A percentile compares a stretch with the other conserved stretches of the same genome.
Conservation (phyloP, 2,329 filamentous ascomycete genomes). For the Apiospora arundinis region DNA sequence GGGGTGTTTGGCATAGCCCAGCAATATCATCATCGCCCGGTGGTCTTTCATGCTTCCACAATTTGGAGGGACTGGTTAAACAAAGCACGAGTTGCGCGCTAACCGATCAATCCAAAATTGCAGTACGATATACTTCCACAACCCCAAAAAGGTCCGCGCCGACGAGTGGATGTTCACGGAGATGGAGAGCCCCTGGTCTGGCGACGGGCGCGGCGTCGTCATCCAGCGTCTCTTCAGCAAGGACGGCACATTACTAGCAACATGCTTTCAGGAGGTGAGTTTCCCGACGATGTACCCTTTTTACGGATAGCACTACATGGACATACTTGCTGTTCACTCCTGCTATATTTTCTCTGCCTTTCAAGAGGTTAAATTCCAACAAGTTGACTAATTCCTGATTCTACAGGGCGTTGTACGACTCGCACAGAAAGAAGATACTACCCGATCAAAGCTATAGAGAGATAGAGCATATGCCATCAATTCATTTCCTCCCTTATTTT, state of each 20-base stretch:
- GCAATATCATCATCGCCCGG: not conserved
- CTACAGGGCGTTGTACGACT: constrained; percentile 40
- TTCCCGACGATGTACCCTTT: not conserved
- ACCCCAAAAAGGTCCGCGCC: constrained; percentile 61
- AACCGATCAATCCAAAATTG: not conserved
- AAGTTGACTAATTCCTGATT: not conserved
- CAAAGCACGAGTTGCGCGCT: not conserved
- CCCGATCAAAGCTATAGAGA: constrained; percentile 33
- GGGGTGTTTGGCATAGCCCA: not conserved
- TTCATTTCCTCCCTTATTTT: not conserved
- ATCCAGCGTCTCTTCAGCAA: constrained; percentile 74
- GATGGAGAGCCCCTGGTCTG: constrained; percentile 82
- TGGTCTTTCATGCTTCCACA: not conserved
- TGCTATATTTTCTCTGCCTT: not conserved
- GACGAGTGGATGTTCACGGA: constrained; percentile 83
- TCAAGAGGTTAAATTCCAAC: not conserved
- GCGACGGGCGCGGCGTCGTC: constrained; percentile 78
- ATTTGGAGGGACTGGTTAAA: not conserved
- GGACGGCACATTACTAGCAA: constrained; percentile 77
- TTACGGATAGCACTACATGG: not conserved
- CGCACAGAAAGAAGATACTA: constrained; percentile 30
- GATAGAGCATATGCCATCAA: not conserved
- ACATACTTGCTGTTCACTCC: not conserved
- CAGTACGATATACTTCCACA: constrained; percentile 69
- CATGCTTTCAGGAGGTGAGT: constrained; percentile 78